phyloP scores from a whole-genome alignment of 2,329 filamentous ascomycete genomes.

The Trichoderma semiorbis region DNA sequence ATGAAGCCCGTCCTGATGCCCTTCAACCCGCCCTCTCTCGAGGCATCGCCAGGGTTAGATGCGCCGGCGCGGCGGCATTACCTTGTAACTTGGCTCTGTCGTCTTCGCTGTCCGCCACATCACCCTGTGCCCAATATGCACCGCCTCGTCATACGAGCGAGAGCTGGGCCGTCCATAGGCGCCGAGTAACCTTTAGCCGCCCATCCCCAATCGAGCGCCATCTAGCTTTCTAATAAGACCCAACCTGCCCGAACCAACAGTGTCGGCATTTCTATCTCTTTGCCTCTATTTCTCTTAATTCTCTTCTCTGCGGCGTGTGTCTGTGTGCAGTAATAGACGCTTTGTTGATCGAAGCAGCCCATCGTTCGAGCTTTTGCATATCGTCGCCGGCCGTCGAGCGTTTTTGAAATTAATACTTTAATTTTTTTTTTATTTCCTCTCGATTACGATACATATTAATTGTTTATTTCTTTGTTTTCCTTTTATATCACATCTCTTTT shows the following conservation, averaged over 20 bases:
- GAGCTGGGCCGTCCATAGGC: constrained; percentile 25
- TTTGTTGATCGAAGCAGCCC: constrained; percentile 46
- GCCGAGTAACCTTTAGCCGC: constrained; percentile 29
- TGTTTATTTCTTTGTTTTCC: constrained; percentile 20
- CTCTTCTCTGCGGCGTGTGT: constrained; percentile 25
- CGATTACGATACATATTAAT: constrained; percentile 4
- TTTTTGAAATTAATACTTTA: constrained; percentile 7
- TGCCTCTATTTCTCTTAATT: constrained; percentile 30
- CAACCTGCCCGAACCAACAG: constrained; percentile 28
- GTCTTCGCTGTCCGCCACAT: constrained; percentile 1
- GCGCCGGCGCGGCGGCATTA: not conserved
- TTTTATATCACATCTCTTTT: not conserved
- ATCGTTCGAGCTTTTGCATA: constrained; percentile 33
- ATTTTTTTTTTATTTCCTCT: not conserved
- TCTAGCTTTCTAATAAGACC: constrained; percentile 28
- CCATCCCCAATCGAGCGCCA: constrained; percentile 19
- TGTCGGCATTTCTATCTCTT: constrained; percentile 28
- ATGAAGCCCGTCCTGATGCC: constrained; percentile 22
- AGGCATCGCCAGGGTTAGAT: not conserved
- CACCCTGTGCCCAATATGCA: constrained; percentile 13
- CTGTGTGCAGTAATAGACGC: constrained; percentile 31
- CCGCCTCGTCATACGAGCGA: constrained; percentile 19
- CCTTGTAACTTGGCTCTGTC: not conserved
- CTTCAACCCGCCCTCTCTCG: constrained; percentile 14
- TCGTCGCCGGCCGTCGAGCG: constrained; percentile 38